Base-by-base conservation (phyloP, 805 yeast genomes). In the Candida tibetensis region DNA sequence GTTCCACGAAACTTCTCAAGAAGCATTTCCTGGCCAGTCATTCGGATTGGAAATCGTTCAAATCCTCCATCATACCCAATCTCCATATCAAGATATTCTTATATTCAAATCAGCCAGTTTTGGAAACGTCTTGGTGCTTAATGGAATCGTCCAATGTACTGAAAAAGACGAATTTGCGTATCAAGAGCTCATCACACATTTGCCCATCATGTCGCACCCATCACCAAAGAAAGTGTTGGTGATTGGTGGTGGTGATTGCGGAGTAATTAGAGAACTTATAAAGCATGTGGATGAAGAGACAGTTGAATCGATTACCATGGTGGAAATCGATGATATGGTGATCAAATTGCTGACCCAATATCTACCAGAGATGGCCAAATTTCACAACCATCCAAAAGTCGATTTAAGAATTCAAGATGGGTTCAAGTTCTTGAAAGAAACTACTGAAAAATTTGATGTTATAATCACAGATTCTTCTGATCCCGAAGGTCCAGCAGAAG, bases 191-290 rank as follows among this genome's bases (percentile, higher is more conserved):
- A 90, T 89, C 45, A 68, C 95, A 2, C 95, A 90, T 60, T 62
- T 87, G 19, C 90, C 96, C 4, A 54, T 90, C 40, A 79, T 81
- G 76, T 66, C 86, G 8, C 97, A 89, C 63, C 77, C 78, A 3
- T 53, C 70, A 29, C 96, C 97, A 1, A 76, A 76, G 49, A 75
- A 72, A 38, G 95, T 88, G 7, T 73, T 89, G 36, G 93, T 89
- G 21, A 85, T 89, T 51, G 97, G 97, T 18, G 97, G 97, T 17
- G 97, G 97, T 30, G 97, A 89, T 60, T 95, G 97, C 47, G 97
- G 97, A 44, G 96, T 89, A 15, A 66, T 90, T 26, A 75, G 97
- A 52, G 97, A 89, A 60, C 81, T 86, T 13, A 78, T 87, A 32
- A 90, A 89, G 63, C 91, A 85, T 54, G 50, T 65, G 21, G 60